These are phyloP conservation scores for Obelidium mucronatum DNA, from an alignment of 192 early-diverging fungal species.

Conservation along the genomic window DNA sequence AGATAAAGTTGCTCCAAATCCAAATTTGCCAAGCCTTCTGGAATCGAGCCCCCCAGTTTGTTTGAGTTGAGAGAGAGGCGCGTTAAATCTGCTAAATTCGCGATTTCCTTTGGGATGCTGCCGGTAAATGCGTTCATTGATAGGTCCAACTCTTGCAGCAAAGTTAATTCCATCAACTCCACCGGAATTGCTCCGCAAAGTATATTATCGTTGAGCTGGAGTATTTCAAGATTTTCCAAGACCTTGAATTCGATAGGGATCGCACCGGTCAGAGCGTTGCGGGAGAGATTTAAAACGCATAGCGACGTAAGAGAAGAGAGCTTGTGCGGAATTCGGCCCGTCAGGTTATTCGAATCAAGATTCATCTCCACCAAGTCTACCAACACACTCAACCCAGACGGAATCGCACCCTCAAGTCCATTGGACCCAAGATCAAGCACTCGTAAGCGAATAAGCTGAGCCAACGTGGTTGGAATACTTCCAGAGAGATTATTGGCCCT, in stretches of 20 bases:
- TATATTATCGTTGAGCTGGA: not conserved
- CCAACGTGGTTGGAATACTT: not conserved
- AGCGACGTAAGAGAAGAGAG: not conserved
- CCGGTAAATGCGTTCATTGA: too few relatives aligned
- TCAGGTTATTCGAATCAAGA: not conserved
- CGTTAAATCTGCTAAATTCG: too few relatives aligned
- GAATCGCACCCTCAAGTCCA: not conserved
- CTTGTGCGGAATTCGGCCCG: not conserved
- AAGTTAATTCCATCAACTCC: not conserved
- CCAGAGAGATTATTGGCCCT: constrained; percentile 3
- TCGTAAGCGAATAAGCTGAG: not conserved
- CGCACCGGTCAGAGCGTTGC: not conserved
- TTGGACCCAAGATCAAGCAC: not conserved
- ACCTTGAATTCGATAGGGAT: not conserved
- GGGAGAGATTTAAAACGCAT: not conserved
- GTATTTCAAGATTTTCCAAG: not conserved
- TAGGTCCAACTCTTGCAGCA: too few relatives aligned
- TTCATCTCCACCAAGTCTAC: not conserved
- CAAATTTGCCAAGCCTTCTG: too few relatives aligned
- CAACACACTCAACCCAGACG: not conserved
- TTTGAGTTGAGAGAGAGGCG: too few relatives aligned
- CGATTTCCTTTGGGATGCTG: too few relatives aligned
- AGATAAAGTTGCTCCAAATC: too few relatives aligned
- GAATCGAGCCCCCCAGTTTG: too few relatives aligned
- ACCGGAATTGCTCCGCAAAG: not conserved